Evolutionary conservation across 768 basidiomycete species (phyloP), one percentile per base, ranked within the genome.

Genomic region (Lentinula aciculospora): DNA sequence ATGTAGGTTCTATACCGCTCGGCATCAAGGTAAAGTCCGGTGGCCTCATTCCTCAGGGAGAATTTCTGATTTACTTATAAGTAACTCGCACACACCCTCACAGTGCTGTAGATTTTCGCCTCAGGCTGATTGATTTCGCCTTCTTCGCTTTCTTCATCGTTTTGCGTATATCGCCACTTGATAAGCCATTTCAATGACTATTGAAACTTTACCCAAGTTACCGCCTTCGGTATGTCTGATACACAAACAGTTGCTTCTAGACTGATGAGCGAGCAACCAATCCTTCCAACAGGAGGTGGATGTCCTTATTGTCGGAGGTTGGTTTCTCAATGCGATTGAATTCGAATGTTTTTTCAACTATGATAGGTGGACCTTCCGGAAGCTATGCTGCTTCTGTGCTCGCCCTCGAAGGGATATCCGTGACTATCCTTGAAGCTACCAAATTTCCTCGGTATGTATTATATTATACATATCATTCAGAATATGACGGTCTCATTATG

Each of bases 251-350:
- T 17, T 8, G 23, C 15, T 25, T 12, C 10, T 27, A 12, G 7
- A 5, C 15, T 25, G 12, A 21, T 17, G 10, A 40, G 5, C 13
- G 12, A 28, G 9, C 5, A 17, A 8, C 1, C 9, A 15, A 17
- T 29, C 19, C 4, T 25, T 46, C 61, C 29, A 51, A 9, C 55
- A 79, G 78, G 72, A 76, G 54, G 67, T 73, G 19, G 72, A 76
- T 45, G 70, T 81, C 58, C 74, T 81, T 15, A 62, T 81, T 50
- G 71, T 81, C n/a, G 79, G 79, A 37, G 57, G 57, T 58, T 9
- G 12, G 48, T 36, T 17, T 53, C 17, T 6, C 34, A 21, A 21
- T 19, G 49, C 32, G 42, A 40, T 19, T 7, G 10, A 13, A 5
- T 23, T 27, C 15, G n/a, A 27, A 4, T 39, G n/a, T 25, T 4